Evolutionary conservation across 257 asterid species (phyloP).

Genomic region (Penstemon davidsonii): DNA sequence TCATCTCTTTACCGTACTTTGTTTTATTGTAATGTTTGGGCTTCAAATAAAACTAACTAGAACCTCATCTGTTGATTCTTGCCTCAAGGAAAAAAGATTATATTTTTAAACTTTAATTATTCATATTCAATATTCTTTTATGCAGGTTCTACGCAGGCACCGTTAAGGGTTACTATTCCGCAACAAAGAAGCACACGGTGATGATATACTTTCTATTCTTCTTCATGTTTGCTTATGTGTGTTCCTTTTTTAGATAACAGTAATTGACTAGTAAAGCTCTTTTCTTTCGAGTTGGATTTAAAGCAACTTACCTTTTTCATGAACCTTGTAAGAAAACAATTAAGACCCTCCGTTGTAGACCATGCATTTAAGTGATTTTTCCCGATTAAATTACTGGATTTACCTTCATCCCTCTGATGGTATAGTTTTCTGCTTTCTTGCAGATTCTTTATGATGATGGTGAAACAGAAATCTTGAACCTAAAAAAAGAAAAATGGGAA

Average conservation of each 20-base stretch:
- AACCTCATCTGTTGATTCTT: too few relatives aligned
- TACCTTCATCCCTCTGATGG: background rate
- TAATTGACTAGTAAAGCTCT: too few relatives aligned
- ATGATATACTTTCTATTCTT: slow-evolving; percentile 25
- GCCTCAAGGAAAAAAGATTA: too few relatives aligned
- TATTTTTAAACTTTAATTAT: background rate
- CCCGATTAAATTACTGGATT: background rate
- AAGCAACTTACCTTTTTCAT: too few relatives aligned
- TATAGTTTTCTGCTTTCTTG: slow-evolving; percentile 24
- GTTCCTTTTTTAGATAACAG: too few relatives aligned
- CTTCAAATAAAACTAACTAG: too few relatives aligned
- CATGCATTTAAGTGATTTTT: background rate
- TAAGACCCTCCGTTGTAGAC: too few relatives aligned
- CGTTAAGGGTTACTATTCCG: slow-evolving; percentile 46
- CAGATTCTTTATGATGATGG: slow-evolving; percentile 52
- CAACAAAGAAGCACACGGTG: slow-evolving; percentile 54
- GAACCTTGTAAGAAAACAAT: too few relatives aligned
- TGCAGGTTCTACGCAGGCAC: slow-evolving; percentile 59
- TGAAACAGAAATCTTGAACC: slow-evolving; percentile 42
- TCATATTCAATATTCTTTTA: background rate
- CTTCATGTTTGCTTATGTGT: background rate
- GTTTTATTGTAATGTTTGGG: background rate
- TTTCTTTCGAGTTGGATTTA: too few relatives aligned
- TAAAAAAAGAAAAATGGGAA: slow-evolving; percentile 50
- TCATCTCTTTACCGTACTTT: background rate